Percentiles rank a stretch among this genome's conserved stretches.
Evolutionary conservation across 768 basidiomycete species (phyloP).

Genomic region (Phylloporus sp.): DNA sequence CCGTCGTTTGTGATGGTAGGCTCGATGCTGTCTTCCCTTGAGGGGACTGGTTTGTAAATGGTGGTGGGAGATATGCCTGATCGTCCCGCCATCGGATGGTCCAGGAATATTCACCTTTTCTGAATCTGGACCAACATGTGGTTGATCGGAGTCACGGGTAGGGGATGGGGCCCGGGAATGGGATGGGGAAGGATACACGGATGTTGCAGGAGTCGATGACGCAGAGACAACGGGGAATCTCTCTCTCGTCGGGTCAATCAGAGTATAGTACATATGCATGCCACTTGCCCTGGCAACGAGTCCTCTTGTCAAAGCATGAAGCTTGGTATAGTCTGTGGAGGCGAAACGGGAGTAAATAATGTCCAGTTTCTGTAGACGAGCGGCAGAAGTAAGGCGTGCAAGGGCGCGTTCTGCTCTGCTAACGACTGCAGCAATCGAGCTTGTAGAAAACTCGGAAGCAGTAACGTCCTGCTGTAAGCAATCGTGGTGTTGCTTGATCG

Average conservation of each 20-base stretch:
- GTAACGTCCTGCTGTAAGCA: constrained; percentile 43
- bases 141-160: not conserved
- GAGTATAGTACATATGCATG: constrained; percentile 54
- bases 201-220: constrained; percentile 34
- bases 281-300: constrained; percentile 60
- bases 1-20: constrained; percentile 5
- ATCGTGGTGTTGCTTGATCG: constrained; percentile 43
- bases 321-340: constrained; percentile 48
- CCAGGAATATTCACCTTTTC: not conserved
- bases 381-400: constrained; percentile 46
- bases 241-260: constrained; percentile 61
- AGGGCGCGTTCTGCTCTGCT: constrained; percentile 46
- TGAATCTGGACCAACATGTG: not conserved
- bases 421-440: constrained; percentile 32
- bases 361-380: constrained; percentile 54
- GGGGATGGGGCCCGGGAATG: constrained; percentile 35
- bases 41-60: constrained; percentile 5
- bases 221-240: constrained; percentile 51
- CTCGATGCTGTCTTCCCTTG: not conserved
- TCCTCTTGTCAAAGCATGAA: constrained; percentile 51
- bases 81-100: not conserved
- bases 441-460: constrained; percentile 29
- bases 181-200: constrained; percentile 30
- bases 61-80: not conserved
- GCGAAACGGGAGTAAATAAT: constrained; percentile 57